phyloP scores from a whole-genome alignment of 306 rosid genomes.

The Spatholobus suberectus region DNA sequence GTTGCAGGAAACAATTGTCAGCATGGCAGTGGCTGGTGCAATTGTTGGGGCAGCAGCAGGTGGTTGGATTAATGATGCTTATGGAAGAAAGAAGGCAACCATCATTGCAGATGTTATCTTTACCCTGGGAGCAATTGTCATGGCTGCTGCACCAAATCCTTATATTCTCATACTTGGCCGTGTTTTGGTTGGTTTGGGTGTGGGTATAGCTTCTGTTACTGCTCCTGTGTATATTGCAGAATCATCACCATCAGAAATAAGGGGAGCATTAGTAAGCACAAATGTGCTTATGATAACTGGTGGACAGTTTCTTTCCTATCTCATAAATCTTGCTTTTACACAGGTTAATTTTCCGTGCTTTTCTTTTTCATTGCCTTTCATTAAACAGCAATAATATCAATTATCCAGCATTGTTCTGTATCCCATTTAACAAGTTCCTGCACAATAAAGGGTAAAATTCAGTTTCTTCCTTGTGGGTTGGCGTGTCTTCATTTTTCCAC shows the following conservation, averaged over 20 bases:
- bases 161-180: slow-evolving; percentile 85
- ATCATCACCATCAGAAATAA: slow-evolving; percentile 88
- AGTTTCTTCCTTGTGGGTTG: not conserved
- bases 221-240: slow-evolving; percentile 97
- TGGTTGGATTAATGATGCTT: slow-evolving; percentile 88
- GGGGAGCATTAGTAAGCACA: slow-evolving; percentile 85
- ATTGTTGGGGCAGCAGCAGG: slow-evolving; percentile 86
- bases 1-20: slow-evolving; percentile 85
- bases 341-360: slow-evolving; percentile 41
- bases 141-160: slow-evolving; percentile 93
- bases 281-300: slow-evolving; percentile 92
- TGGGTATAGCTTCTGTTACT: slow-evolving; percentile 88
- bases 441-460: not conserved
- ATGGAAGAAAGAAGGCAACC: slow-evolving; percentile 87
- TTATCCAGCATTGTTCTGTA: not conserved
- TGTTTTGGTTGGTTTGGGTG: slow-evolving; percentile 80
- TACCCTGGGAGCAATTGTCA: slow-evolving; percentile 72
- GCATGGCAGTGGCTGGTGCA: slow-evolving; percentile 95
- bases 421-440: slow-evolving; percentile 3
- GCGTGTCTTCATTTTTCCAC: not conserved
- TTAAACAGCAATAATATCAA: not conserved
- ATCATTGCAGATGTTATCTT: slow-evolving; percentile 77
- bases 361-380: not conserved
- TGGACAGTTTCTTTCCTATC: slow-evolving; percentile 92
- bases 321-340: slow-evolving; percentile 69